Evolutionary conservation across 305 asterid species (phyloP).

Genomic region (Withania somnifera): DNA sequence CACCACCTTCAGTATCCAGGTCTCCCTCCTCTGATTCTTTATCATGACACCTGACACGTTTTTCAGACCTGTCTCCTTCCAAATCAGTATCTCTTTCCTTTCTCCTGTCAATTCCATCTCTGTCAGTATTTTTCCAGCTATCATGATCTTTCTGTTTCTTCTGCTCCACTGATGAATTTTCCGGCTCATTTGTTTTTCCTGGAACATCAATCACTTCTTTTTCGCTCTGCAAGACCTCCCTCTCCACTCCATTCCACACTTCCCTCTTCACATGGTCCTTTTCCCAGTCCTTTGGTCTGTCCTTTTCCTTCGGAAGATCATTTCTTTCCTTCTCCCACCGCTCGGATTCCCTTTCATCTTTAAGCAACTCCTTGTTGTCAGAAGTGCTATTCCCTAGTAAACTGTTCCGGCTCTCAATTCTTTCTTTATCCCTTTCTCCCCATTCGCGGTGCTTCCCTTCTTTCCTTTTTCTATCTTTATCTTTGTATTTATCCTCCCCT

Average conservation of each 20-base stretch:
- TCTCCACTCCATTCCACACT: constrained; percentile 52
- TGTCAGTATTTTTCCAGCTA: constrained; percentile 54
- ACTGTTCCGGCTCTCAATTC: constrained; percentile 63
- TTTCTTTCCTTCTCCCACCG: constrained; percentile 72
- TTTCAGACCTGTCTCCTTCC: constrained; percentile 73
- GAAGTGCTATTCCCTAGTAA: constrained; percentile 35
- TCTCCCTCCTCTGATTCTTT: constrained; percentile 68
- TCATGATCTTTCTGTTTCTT: constrained; percentile 68
- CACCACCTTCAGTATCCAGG: constrained; percentile 54
- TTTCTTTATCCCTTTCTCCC: constrained; percentile 84
- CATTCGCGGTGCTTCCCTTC: constrained; percentile 81
- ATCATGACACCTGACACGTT: constrained; percentile 56
- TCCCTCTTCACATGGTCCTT: constrained; percentile 70
- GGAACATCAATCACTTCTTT: constrained; percentile 50
- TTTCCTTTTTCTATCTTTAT: constrained; percentile 83
- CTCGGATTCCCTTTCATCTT: constrained; percentile 79
- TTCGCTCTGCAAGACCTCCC: constrained; percentile 44
- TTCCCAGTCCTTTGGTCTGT: constrained; percentile 57
- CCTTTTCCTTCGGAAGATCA: constrained; percentile 64
- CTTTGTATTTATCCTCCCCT: constrained; percentile 77
- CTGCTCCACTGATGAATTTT: constrained; percentile 33
- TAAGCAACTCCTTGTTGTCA: constrained; percentile 56
- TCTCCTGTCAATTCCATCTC: constrained; percentile 61
- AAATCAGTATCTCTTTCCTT: constrained; percentile 71
- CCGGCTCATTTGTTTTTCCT: constrained; percentile 51